Percentiles rank a stretch among this genome's conserved stretches.
Evolutionary conservation across 805 yeast genomes (phyloP).

Genomic region (Danielozyma ontarioensis): DNA sequence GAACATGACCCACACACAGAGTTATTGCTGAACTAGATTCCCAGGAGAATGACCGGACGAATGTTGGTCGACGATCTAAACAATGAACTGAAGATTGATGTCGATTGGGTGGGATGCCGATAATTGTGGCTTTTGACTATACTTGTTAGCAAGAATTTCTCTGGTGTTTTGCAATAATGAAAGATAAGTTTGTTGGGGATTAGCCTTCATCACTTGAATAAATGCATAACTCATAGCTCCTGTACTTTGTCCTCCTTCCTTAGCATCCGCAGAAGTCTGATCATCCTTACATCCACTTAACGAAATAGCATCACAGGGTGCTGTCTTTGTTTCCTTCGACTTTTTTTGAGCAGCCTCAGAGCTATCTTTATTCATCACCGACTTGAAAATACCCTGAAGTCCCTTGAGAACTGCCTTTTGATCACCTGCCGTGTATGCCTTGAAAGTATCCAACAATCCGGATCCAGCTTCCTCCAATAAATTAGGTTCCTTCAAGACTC

Average conservation of each 20-base stretch:
- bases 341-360: conserved; percentile 26
- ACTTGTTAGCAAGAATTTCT: conserved; percentile 53
- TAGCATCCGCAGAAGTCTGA: conserved; percentile 77
- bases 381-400: conserved; percentile 21
- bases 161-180: conserved; percentile 70
- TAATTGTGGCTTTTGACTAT: conserved; percentile 79
- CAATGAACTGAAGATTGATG: conserved; percentile 35
- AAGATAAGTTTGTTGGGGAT: conserved; percentile 64
- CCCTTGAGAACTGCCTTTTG: conserved; percentile 36
- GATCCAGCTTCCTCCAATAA: conserved; percentile 69
- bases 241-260: conserved; percentile 62
- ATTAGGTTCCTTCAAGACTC: conserved; percentile 77
- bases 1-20: no score
- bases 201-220: conserved; percentile 52
- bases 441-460: conserved; percentile 55
- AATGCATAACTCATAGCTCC: conserved; percentile 88
- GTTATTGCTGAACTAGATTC: no score
- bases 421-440: conserved; percentile 59
- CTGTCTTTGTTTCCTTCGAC: conserved; percentile 52
- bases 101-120: conserved; percentile 81
- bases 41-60: no score
- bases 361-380: conserved; percentile 16
- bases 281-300: conserved; percentile 80
- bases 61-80: no score
- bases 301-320: conserved; percentile 73